Conservation (phyloP, 208 protist species). For the Trypanosoma mega region DNA sequence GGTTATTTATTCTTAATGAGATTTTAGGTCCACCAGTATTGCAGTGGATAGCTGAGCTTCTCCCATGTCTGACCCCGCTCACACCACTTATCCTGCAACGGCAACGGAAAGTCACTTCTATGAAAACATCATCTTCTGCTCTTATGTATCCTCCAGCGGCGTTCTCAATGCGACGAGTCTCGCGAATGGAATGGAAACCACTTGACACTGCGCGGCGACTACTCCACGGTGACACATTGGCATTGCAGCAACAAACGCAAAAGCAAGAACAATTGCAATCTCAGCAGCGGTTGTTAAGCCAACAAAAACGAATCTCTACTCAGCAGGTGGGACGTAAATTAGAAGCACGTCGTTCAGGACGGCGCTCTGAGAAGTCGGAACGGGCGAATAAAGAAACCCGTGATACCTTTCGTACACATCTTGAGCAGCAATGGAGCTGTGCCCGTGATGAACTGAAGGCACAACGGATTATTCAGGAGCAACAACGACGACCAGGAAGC, state of each 20-base stretch:
- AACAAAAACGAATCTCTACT: too few relatives aligned
- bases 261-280: too few relatives aligned
- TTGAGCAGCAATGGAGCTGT: conserved; percentile 10
- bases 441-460: not conserved
- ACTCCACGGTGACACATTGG: not conserved
- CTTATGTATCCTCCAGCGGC: too few relatives aligned
- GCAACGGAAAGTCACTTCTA: not conserved
- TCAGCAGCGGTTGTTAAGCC: too few relatives aligned
- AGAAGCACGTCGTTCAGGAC: too few relatives aligned
- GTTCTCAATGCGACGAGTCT: too few relatives aligned
- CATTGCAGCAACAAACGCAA: too few relatives aligned
- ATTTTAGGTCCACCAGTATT: conserved; percentile 15
- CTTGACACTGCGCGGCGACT: not conserved
- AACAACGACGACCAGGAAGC: not conserved
- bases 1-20: conserved; percentile 27
- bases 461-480: not conserved
- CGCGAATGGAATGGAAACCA: not conserved
- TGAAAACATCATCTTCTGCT: not conserved
- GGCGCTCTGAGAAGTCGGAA: not conserved
- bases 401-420: conserved; percentile 6
- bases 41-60: conserved; percentile 5
- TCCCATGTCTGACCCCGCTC: not conserved
- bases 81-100: conserved; percentile 6
- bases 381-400: conserved; percentile 3
- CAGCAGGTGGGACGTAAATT: too few relatives aligned